Evolutionary conservation across 2,329 filamentous ascomycete genomes (phyloP).

Genomic region (Apiospora hydei): DNA sequence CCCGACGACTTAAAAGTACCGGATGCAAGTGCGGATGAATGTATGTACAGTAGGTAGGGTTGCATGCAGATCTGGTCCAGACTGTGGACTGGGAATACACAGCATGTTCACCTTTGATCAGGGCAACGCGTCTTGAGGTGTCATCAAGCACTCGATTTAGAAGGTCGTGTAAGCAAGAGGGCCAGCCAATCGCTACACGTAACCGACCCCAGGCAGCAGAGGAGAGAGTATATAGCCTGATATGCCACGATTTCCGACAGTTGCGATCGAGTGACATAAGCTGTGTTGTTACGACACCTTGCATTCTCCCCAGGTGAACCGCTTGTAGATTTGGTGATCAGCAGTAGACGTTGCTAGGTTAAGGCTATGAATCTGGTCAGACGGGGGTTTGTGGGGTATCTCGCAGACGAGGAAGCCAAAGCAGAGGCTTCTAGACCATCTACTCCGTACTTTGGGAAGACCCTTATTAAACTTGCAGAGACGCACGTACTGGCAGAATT

Average conservation of each 20-base stretch:
- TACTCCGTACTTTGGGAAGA: too few species aligned
- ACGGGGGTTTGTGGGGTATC: conserved; percentile 1
- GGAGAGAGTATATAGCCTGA: conserved; percentile 14
- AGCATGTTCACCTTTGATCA: conserved; percentile 9
- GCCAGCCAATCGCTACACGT: background rate
- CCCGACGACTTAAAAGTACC: background rate
- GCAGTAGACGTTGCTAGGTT: background rate
- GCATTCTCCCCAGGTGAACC: background rate
- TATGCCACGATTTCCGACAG: background rate
- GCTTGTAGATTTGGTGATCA: background rate
- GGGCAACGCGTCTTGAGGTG: conserved; percentile 8
- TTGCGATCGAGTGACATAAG: background rate
- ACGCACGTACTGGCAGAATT: background rate
- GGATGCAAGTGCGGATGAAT: background rate
- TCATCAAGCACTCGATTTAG: conserved; percentile 2
- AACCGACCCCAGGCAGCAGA: background rate
- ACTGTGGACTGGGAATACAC: conserved; percentile 3
- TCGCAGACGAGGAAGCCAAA: background rate
- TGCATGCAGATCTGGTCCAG: background rate
- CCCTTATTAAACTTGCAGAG: background rate
- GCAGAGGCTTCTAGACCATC: conserved; percentile 11
- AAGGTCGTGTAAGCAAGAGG: background rate
- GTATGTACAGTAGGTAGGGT: conserved; percentile 11
- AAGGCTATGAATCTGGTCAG: background rate
- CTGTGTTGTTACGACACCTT: background rate